A percentile compares a stretch with the other conserved stretches of the same genome.
phyloP scores from a whole-genome alignment of 331 rosid genomes.

The Malus hybrid region DNA sequence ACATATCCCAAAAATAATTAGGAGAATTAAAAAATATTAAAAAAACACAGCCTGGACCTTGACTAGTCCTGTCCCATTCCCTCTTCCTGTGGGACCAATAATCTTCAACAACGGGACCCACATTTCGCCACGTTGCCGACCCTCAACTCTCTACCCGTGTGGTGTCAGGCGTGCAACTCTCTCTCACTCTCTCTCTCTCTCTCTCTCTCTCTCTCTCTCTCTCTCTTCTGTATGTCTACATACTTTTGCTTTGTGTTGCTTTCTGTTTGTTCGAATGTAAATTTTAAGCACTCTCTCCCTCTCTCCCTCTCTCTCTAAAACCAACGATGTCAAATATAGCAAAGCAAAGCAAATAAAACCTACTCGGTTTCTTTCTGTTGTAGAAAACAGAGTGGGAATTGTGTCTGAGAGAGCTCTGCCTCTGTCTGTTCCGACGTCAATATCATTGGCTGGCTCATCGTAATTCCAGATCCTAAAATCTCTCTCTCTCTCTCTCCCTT shows the following conservation, averaged over 20 bases:
- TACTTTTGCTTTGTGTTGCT: background rate
- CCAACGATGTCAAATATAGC: background rate
- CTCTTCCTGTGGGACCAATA: background rate
- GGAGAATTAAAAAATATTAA: background rate
- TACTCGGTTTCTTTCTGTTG: background rate
- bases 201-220: background rate
- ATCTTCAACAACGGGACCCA: background rate
- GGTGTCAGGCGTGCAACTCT: background rate
- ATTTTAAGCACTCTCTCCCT: background rate
- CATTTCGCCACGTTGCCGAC: background rate
- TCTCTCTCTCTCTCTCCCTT: constrained; percentile 21
- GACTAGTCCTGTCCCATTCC: background rate
- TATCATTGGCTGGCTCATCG: constrained; percentile 31
- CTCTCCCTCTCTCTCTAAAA: background rate
- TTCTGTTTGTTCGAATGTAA: background rate
- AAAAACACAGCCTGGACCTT: background rate
- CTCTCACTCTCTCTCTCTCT: background rate
- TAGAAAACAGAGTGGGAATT: background rate
- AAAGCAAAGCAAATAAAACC: background rate
- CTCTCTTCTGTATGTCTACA: background rate
- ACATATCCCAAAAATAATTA: no score
- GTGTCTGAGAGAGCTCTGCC: background rate
- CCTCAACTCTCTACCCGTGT: background rate
- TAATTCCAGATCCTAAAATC: constrained; percentile 33
- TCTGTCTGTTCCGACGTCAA: background rate